phyloP scores from a whole-genome alignment of 805 yeast species.

The Candida gorgasii region DNA sequence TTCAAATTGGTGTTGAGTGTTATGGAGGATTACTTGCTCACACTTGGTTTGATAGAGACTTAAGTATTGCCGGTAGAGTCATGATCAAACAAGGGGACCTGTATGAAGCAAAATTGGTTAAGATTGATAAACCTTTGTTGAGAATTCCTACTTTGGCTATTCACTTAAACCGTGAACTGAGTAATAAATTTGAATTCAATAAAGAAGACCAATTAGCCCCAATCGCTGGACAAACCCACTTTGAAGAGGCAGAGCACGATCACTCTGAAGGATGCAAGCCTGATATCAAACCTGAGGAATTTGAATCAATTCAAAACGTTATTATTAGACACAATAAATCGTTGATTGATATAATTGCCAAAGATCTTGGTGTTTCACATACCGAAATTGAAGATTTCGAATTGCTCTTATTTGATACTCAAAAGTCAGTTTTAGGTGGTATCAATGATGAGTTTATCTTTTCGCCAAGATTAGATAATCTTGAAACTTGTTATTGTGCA shows the following conservation, averaged over 20 bases:
- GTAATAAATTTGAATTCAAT: conserved; percentile 81
- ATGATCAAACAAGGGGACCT: conserved; percentile 43
- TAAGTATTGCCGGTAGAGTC: conserved; percentile 90
- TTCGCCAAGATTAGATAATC: conserved; percentile 88
- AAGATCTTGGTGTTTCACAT: conserved; percentile 52
- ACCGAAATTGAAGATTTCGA: conserved; percentile 88
- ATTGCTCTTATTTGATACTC: conserved; percentile 80
- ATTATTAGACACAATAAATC: conserved; percentile 76
- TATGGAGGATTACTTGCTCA: conserved; percentile 98
- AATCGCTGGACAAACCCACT: conserved; percentile 62
- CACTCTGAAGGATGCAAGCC: conserved; percentile 43
- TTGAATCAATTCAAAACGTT: conserved; percentile 63
- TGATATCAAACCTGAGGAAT: conserved; percentile 52
- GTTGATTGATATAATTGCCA: conserved; percentile 67
- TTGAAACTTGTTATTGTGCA: conserved; percentile 84
- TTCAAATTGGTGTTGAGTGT: conserved; percentile 89
- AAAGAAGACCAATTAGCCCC: conserved; percentile 86
- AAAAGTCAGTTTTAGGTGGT: conserved; percentile 83
- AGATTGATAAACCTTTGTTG: conserved; percentile 78
- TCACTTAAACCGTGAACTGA: conserved; percentile 78
- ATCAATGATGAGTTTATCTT: conserved; percentile 86
- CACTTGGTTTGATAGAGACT: conserved; percentile 95
- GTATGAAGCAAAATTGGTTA: conserved; percentile 66
- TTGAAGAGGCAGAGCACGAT: conserved; percentile 17
- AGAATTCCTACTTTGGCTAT: conserved; percentile 95